These are phyloP conservation scores for Pseudocercospora cruenta DNA, from an alignment of 2,329 filamentous ascomycete species.

Conservation along the genomic window DNA sequence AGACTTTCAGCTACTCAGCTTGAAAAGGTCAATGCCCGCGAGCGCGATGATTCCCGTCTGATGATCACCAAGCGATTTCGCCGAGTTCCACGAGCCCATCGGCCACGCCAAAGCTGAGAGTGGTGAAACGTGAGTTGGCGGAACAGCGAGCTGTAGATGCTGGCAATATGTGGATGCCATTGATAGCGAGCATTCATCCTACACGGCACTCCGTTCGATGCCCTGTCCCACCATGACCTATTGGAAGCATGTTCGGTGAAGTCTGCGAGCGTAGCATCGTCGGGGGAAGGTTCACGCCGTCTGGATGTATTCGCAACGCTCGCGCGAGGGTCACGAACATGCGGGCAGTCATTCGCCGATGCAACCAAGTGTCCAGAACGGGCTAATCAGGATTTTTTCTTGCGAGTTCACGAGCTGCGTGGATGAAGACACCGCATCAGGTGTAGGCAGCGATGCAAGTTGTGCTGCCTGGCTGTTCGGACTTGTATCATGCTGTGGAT, in stretches of 20 bases:
- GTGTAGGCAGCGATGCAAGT: no score
- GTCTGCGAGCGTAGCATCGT: background rate
- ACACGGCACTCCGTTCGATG: background rate
- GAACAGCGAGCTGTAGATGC: background rate
- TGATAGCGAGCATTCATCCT: background rate
- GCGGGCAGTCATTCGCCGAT: no score
- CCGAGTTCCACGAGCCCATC: background rate
- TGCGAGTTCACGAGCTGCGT: no score
- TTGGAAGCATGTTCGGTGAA: background rate
- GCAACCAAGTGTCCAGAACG: no score
- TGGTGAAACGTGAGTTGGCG: background rate
- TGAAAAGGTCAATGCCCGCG: background rate
- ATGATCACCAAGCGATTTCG: background rate
- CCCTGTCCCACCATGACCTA: background rate
- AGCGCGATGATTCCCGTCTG: background rate
- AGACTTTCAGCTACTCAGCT: background rate
- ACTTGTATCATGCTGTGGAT: no score
- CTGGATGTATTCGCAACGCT: no score
- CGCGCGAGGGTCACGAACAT: no score
- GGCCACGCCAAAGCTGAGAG: background rate
- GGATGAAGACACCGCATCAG: no score
- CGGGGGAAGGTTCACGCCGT: no score
- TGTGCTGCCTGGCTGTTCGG: no score
- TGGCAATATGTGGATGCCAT: no score
- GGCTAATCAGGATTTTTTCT: no score